These are phyloP conservation scores for Coemansia sp. DNA, from an alignment of 192 early-diverging fungal species.

Conservation along the genomic window DNA sequence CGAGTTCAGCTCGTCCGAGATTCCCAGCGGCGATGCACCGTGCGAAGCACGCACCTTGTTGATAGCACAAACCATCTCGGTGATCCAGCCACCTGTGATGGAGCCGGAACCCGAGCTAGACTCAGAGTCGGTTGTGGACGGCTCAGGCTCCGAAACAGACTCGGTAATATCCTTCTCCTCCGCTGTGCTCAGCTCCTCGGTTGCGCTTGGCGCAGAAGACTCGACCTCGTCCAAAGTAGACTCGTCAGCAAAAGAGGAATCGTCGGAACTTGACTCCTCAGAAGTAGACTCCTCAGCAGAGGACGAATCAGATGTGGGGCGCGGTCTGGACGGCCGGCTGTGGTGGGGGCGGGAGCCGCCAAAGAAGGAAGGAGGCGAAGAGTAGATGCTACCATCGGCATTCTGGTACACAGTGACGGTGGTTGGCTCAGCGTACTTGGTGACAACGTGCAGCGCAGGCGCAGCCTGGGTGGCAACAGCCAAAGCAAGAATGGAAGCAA, in stretches of 20 bases:
- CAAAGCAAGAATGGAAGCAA: conserved; percentile 34
- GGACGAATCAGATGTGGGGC: not conserved
- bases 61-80: conserved; percentile 44
- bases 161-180: not conserved
- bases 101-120: conserved; percentile 6
- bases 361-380: not conserved
- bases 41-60: conserved; percentile 35
- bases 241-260: conserved; percentile 1
- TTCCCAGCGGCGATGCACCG: conserved; percentile 30
- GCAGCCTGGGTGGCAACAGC: conserved; percentile 32
- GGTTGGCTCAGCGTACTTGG: conserved; percentile 6
- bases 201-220: not conserved
- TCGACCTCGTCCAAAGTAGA: not conserved
- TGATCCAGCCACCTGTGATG: conserved; percentile 25
- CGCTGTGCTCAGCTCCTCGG: not conserved
- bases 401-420: conserved; percentile 13
- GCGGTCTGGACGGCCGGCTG: not conserved
- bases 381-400: not conserved
- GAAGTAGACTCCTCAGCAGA: not conserved
- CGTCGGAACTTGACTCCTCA: not conserved
- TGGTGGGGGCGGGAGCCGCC: not conserved
- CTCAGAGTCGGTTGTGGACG: not conserved
- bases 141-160: not conserved
- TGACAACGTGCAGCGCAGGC: conserved; percentile 12
- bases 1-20: conserved; percentile 27